These are phyloP conservation scores for Thelonectria blattea DNA, from an alignment of 2,329 filamentous ascomycete genomes.

Conservation along the genomic window DNA sequence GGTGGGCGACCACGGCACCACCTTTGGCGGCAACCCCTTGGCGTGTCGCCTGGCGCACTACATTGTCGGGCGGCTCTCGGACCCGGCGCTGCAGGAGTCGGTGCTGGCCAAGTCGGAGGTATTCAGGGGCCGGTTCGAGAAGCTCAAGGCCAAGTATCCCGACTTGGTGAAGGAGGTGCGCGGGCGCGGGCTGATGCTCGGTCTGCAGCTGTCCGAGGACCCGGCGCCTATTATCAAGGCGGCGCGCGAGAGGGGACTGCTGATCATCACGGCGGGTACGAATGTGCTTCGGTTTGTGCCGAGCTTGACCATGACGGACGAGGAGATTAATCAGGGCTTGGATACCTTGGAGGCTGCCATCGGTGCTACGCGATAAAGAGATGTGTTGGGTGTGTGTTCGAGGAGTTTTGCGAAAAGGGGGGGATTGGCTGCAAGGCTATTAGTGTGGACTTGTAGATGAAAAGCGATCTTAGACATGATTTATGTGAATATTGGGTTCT, in stretches of 20 bases:
- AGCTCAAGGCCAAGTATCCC: constrained; percentile 61
- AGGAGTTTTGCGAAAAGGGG: constrained; percentile 7
- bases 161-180: constrained; percentile 78
- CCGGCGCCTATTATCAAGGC: constrained; percentile 79
- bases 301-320: constrained; percentile 78
- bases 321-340: constrained; percentile 81
- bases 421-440: neutral
- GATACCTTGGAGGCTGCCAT: constrained; percentile 75
- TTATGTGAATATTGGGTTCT: constrained; percentile 1
- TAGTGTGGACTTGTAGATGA: constrained; percentile 5
- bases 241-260: constrained; percentile 82
- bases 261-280: constrained; percentile 91
- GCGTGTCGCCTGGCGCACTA: constrained; percentile 85
- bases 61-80: constrained; percentile 78
- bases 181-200: constrained; percentile 84
- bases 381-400: neutral
- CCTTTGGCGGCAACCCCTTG: constrained; percentile 91
- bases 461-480: constrained; percentile 20
- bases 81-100: constrained; percentile 69
- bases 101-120: constrained; percentile 70
- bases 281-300: constrained; percentile 95
- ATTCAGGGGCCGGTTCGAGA: constrained; percentile 55
- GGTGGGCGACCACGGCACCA: constrained; percentile 87
- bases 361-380: constrained; percentile 45
- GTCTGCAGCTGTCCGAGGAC: constrained; percentile 80